Conservation (phyloP, 1,284 basidiomycete genomes). For the Xerocomus nothofagi region DNA sequence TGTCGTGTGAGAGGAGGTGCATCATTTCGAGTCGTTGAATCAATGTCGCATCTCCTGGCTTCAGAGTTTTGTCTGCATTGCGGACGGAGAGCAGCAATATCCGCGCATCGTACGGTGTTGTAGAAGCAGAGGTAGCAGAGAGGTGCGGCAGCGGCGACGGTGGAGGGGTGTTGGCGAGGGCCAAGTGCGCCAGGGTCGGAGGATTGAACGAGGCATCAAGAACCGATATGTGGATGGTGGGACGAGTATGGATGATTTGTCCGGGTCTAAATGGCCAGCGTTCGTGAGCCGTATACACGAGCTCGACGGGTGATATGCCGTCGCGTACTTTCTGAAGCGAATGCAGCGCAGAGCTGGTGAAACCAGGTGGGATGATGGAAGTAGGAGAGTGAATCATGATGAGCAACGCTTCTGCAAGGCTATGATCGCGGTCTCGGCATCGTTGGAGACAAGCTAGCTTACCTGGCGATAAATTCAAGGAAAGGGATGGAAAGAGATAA, state of each 20-base stretch:
- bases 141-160: slow-evolving; percentile 22
- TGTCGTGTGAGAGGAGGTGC: slow-evolving; percentile 57
- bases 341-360: slow-evolving; percentile 30
- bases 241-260: slow-evolving; percentile 12
- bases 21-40: slow-evolving; percentile 84
- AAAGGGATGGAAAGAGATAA: slow-evolving; percentile 20
- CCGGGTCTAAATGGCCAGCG: slow-evolving; percentile 52
- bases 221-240: slow-evolving; percentile 55
- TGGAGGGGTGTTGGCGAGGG: slow-evolving; percentile 57
- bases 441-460: neutral
- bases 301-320: slow-evolving; percentile 49
- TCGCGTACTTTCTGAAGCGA: slow-evolving; percentile 48
- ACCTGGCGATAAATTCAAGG: neutral
- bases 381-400: slow-evolving; percentile 16
- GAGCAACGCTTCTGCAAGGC: neutral
- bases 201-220: slow-evolving; percentile 96
- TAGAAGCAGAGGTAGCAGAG: slow-evolving; percentile 8
- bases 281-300: slow-evolving; percentile 54
- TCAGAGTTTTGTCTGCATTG: slow-evolving; percentile 86
- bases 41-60: slow-evolving; percentile 71
- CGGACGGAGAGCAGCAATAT: slow-evolving; percentile 84
- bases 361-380: slow-evolving; percentile 19
- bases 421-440: neutral
- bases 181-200: slow-evolving; percentile 84
- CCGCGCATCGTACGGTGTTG: slow-evolving; percentile 62